These are phyloP conservation scores for Tolypocladium tundrense DNA, from an alignment of 2,329 filamentous ascomycete species.

Conservation along the genomic window DNA sequence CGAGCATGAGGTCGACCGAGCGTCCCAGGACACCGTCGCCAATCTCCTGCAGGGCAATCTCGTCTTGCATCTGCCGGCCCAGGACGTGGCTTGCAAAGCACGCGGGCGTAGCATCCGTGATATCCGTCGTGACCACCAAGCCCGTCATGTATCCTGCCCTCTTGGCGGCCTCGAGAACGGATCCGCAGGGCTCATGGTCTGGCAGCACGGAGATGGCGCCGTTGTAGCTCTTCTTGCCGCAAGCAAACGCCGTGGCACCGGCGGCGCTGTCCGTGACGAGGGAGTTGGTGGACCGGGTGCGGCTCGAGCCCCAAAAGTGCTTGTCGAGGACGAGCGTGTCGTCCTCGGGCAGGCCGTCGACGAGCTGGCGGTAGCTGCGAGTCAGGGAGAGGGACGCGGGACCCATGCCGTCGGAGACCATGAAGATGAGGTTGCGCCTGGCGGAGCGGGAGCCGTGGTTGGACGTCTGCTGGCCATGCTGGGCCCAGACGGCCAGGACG, in stretches of 20 bases:
- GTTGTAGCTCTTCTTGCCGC: slow-evolving; percentile 90
- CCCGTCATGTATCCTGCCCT: slow-evolving; percentile 85
- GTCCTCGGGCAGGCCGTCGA: slow-evolving; percentile 59
- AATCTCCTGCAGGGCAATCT: slow-evolving; percentile 86
- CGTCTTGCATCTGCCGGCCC: slow-evolving; percentile 69
- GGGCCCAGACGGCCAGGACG: slow-evolving; percentile 65
- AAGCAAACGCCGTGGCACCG: slow-evolving; percentile 94
- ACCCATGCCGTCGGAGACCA: slow-evolving; percentile 99
- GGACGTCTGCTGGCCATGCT: slow-evolving; percentile 53
- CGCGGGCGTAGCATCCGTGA: slow-evolving; percentile 93
- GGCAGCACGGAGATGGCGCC: slow-evolving; percentile 87
- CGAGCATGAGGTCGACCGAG: slow-evolving; percentile 84
- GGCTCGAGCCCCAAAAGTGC: slow-evolving; percentile 81
- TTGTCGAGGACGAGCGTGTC: slow-evolving; percentile 74
- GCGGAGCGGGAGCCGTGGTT: slow-evolving; percentile 31
- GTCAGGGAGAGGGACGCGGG: slow-evolving; percentile 84
- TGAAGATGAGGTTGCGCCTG: slow-evolving; percentile 94
- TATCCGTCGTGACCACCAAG: slow-evolving; percentile 84
- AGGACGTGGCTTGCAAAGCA: slow-evolving; percentile 89
- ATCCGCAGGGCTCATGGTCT: slow-evolving; percentile 78
- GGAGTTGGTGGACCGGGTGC: slow-evolving; percentile 74
- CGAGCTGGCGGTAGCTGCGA: slow-evolving; percentile 72
- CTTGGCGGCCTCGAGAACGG: slow-evolving; percentile 87
- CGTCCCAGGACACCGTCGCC: slow-evolving; percentile 79
- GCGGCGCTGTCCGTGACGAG: slow-evolving; percentile 92